A percentile compares a stretch with the other conserved stretches of the same genome.
Evolutionary conservation across 352 stramenopile genomes (phyloP).

Genomic region (Ophiocytium majus): DNA sequence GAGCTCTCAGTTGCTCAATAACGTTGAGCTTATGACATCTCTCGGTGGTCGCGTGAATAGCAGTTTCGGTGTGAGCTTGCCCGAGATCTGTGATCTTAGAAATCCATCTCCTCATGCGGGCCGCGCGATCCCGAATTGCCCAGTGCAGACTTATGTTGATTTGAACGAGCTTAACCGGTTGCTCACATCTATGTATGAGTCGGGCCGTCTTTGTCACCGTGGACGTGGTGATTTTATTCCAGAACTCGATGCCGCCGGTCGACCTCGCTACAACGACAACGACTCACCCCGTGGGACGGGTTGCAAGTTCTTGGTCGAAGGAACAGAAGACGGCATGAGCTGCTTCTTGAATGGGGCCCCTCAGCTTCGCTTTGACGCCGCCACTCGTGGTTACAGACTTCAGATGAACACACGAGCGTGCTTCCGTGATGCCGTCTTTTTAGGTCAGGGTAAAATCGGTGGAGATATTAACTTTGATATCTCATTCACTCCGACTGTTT

Average conservation of each 20-base stretch:
- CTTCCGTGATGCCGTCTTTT: not conserved
- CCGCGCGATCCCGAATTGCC: not conserved
- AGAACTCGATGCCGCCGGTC: not conserved
- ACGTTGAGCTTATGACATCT: not conserved
- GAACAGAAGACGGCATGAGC: not conserved
- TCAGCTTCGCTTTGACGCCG: not conserved
- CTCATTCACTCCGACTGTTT: not conserved
- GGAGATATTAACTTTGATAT: conserved; percentile 12
- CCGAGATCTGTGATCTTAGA: not conserved
- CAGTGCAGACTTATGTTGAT: conserved; percentile 7
- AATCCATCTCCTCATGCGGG: not conserved
- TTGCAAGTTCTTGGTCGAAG: not conserved
- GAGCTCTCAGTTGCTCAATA: not conserved
- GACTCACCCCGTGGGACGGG: not conserved
- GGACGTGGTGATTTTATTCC: conserved; percentile 1
- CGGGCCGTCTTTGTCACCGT: not conserved
- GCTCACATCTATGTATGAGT: not conserved
- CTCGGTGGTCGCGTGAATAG: not conserved
- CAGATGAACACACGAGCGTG: not conserved
- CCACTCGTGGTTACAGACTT: not conserved
- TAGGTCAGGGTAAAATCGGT: conserved; percentile 8
- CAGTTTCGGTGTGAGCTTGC: not conserved
- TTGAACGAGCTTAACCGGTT: not conserved
- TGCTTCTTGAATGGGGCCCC: not conserved
- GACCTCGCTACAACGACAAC: no score